These are phyloP conservation scores for Circinella umbellata DNA, from an alignment of 371 early-diverging fungal genomes.

Conservation along the genomic window DNA sequence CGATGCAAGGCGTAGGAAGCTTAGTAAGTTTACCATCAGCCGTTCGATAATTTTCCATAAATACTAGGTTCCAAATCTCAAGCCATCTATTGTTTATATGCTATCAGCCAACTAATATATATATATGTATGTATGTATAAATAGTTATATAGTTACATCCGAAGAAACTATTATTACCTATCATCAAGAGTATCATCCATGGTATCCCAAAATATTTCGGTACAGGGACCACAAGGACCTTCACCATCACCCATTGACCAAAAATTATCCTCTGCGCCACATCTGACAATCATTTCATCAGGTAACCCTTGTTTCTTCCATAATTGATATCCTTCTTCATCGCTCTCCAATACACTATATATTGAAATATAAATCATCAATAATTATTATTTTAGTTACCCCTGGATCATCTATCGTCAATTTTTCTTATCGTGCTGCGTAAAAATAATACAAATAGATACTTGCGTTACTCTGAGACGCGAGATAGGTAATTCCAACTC, in stretches of 20 bases:
- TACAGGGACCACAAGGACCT: conserved; percentile 84
- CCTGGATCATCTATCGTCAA: background rate
- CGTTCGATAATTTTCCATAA: conserved; percentile 74
- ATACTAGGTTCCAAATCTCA: conserved; percentile 88
- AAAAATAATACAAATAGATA: background rate
- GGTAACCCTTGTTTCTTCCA: conserved; percentile 74
- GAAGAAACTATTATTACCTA: conserved; percentile 5
- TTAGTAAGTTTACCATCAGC: conserved; percentile 59
- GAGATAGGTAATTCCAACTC: conserved; percentile 64
- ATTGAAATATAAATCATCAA: background rate
- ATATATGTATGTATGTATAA: too few species aligned
- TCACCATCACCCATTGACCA: conserved; percentile 89
- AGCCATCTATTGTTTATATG: conserved; percentile 58
- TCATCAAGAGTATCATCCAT: conserved; percentile 51
- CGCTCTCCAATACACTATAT: conserved; percentile 66
- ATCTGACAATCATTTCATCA: conserved; percentile 58
- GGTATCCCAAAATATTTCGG: conserved; percentile 86
- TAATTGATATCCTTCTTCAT: conserved; percentile 65
- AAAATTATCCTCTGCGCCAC: conserved; percentile 76
- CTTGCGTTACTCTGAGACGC: conserved; percentile 72
- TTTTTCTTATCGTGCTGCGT: background rate
- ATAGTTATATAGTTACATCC: too few species aligned
- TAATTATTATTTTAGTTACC: too few species aligned
- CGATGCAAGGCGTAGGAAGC: conserved; percentile 71
- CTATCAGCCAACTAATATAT: background rate